Percentiles rank a stretch among this genome's conserved stretches.
phyloP scores from a whole-genome alignment of 1,284 basidiomycete species.

The Cystobasidium slooffiae region DNA sequence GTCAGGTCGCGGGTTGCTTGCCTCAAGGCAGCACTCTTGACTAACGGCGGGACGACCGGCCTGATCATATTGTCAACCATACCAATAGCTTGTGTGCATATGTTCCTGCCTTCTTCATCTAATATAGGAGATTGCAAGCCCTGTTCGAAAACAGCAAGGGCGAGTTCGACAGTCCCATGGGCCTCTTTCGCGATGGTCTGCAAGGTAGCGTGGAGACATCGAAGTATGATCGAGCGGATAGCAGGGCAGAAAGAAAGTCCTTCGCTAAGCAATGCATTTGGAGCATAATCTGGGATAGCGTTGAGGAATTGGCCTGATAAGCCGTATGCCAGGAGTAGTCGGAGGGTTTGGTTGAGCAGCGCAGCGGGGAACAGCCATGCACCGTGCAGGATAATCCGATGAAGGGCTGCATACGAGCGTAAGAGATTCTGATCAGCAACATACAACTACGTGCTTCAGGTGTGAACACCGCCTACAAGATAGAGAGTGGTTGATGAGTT shows the following conservation, averaged over 20 bases:
- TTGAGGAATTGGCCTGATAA: slow-evolving; percentile 32
- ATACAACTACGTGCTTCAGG: not conserved
- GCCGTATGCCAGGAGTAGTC: slow-evolving; percentile 28
- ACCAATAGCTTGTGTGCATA: slow-evolving; percentile 9
- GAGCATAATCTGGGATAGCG: slow-evolving; percentile 1
- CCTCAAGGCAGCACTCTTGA: slow-evolving; percentile 15
- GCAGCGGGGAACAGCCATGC: slow-evolving; percentile 19
- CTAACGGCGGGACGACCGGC: slow-evolving; percentile 31
- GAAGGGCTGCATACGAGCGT: slow-evolving; percentile 7
- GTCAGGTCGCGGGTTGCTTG: slow-evolving; percentile 3
- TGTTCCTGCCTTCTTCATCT: slow-evolving; percentile 5
- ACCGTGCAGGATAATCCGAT: slow-evolving; percentile 35
- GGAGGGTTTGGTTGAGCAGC: slow-evolving; percentile 21
- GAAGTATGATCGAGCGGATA: slow-evolving; percentile 16
- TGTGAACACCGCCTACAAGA: slow-evolving; percentile 20
- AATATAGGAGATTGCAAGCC: not conserved
- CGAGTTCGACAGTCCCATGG: slow-evolving; percentile 22
- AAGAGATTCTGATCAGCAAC: not conserved
- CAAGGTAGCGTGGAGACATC: slow-evolving; percentile 15
- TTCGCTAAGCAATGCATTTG: slow-evolving; percentile 9
- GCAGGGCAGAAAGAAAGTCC: slow-evolving; percentile 26
- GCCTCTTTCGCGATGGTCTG: slow-evolving; percentile 18
- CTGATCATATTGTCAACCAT: slow-evolving; percentile 13
- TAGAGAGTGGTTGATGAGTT: slow-evolving; percentile 22
- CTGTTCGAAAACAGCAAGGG: slow-evolving; percentile 6